Conservation (phyloP, 768 basidiomycete species). For the Termitomyces sp. region DNA sequence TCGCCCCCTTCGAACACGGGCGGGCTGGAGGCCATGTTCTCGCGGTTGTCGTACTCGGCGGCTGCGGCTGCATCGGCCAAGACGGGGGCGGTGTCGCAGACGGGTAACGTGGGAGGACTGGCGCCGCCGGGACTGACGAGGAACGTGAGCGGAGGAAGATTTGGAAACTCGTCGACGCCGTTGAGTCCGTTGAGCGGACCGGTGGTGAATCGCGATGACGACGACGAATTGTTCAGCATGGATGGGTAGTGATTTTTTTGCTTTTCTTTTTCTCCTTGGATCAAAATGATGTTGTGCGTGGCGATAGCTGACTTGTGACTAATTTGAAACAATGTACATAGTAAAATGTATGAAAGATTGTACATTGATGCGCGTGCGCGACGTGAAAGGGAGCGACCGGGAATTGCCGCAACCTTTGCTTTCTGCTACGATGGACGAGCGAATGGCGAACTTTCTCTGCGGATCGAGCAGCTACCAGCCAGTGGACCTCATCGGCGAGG, state of each 20-base stretch:
- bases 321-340: not conserved
- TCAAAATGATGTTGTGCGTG: slow-evolving; percentile 1
- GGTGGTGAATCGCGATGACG: slow-evolving; percentile 51
- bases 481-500: slow-evolving; percentile 87
- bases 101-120: slow-evolving; percentile 15
- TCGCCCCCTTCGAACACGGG: slow-evolving; percentile 12
- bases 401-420: slow-evolving; percentile 8
- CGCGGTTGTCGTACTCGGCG: slow-evolving; percentile 52
- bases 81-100: slow-evolving; percentile 15
- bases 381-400: too few relatives aligned
- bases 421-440: slow-evolving; percentile 14
- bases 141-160: slow-evolving; percentile 33
- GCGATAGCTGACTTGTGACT: not conserved
- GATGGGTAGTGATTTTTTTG: slow-evolving; percentile 31
- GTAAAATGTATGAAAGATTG: slow-evolving; percentile 4
- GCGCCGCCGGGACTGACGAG: slow-evolving; percentile 32
- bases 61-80: slow-evolving; percentile 20
- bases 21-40: slow-evolving; percentile 47
- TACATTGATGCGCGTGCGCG: too few relatives aligned
- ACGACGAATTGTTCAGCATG: slow-evolving; percentile 67
- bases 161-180: slow-evolving; percentile 25
- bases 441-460: slow-evolving; percentile 41
- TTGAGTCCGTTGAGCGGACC: slow-evolving; percentile 61
- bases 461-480: slow-evolving; percentile 56
- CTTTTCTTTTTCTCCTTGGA: not conserved